Percentiles rank a stretch among this genome's conserved stretches.
Conservation (phyloP, 2,329 filamentous ascomycete species). For the Ophiosphaerella herpotricha region DNA sequence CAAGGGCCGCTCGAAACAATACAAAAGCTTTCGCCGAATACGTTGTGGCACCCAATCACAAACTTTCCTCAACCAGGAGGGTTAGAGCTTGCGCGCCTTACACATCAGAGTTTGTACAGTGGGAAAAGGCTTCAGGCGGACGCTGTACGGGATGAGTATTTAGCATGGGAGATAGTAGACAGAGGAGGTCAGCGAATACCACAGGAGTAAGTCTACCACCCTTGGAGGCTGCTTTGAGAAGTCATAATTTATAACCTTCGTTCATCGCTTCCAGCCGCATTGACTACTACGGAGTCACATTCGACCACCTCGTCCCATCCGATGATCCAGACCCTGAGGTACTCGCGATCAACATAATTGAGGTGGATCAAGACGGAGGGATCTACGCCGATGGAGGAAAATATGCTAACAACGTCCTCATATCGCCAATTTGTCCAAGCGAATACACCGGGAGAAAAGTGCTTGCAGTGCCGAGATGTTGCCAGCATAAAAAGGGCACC, state of each 20-base stretch:
- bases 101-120: not conserved
- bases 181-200: too few species aligned
- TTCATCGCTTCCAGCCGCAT: constrained; percentile 5
- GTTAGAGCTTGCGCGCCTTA: not conserved
- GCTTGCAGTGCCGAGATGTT: constrained; percentile 51
- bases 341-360: constrained; percentile 46
- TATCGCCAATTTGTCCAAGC: constrained; percentile 42
- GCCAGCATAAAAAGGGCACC: constrained; percentile 46
- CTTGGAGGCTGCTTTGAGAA: too few species aligned
- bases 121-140: not conserved
- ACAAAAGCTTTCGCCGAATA: not conserved
- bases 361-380: constrained; percentile 45
- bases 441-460: constrained; percentile 49
- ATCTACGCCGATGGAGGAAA: constrained; percentile 42
- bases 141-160: too few species aligned
- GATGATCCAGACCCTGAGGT: constrained; percentile 48
- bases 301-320: constrained; percentile 47
- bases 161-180: too few species aligned
- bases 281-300: constrained; percentile 39
- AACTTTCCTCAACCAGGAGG: not conserved
- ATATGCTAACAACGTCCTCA: constrained; percentile 9
- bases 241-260: not conserved
- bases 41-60: not conserved
- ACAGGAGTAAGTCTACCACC: too few species aligned
- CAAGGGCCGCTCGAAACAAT: not conserved